Evolutionary conservation across 495 filamentous ascomycete genomes (phyloP).

Genomic region (Penicillium bialowiezense): DNA sequence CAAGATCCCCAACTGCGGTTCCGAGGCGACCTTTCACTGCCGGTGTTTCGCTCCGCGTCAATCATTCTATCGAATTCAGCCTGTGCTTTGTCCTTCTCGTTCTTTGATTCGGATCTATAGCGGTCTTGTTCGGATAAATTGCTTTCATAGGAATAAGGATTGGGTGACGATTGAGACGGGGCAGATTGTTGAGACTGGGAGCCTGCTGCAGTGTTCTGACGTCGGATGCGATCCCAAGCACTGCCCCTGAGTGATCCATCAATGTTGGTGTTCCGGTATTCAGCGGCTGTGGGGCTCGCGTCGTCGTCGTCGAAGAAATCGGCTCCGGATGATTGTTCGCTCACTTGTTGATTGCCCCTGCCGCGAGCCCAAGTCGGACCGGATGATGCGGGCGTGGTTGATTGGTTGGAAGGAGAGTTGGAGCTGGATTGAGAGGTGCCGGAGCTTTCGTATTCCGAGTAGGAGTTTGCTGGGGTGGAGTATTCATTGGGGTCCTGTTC

Average conservation of each 20-base stretch:
- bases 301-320: slow-evolving; percentile 39
- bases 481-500: slow-evolving; percentile 7
- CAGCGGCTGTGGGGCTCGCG: slow-evolving; percentile 39
- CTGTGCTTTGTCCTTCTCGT: slow-evolving; percentile 36
- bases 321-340: slow-evolving; percentile 1
- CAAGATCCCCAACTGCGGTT: slow-evolving; percentile 25
- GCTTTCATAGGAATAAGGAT: not conserved
- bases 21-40: slow-evolving; percentile 14
- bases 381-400: not conserved
- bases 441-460: slow-evolving; percentile 4
- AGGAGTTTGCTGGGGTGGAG: not conserved
- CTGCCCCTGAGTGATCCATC: slow-evolving; percentile 19
- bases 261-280: slow-evolving; percentile 25
- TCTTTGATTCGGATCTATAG: slow-evolving; percentile 12
- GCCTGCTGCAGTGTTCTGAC: slow-evolving; percentile 16
- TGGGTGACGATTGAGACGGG: slow-evolving; percentile 2
- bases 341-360: not conserved
- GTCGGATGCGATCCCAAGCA: slow-evolving; percentile 44
- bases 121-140: slow-evolving; percentile 1
- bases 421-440: not conserved
- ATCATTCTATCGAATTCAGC: slow-evolving; percentile 42
- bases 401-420: not conserved
- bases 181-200: slow-evolving; percentile 10
- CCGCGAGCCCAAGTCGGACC: slow-evolving; percentile 4
- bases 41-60: slow-evolving; percentile 34